phyloP scores from a whole-genome alignment of 768 basidiomycete genomes.

The Termitomyces sp. region DNA sequence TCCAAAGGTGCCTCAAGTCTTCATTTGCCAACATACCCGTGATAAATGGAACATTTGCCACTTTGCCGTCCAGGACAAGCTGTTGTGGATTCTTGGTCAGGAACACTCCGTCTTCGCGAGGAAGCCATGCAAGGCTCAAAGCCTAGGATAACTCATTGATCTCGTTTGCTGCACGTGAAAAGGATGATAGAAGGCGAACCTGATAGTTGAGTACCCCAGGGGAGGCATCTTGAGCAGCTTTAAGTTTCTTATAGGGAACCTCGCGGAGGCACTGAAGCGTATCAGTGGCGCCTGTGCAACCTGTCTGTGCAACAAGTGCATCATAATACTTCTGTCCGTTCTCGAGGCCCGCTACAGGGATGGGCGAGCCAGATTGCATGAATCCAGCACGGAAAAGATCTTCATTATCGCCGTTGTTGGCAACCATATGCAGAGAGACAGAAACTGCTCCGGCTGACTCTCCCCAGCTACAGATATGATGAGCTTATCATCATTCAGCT shows the following conservation, averaged over 20 bases:
- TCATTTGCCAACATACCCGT: constrained; percentile 27
- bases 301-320: constrained; percentile 35
- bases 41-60: constrained; percentile 48
- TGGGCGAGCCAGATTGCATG: constrained; percentile 48
- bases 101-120: constrained; percentile 50
- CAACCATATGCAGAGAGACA: constrained; percentile 46
- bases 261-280: constrained; percentile 42
- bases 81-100: constrained; percentile 38
- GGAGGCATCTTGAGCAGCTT: constrained; percentile 38
- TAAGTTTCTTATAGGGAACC: constrained; percentile 33
- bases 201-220: constrained; percentile 42
- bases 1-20: neutral
- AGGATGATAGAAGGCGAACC: constrained; percentile 19
- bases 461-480: constrained; percentile 36
- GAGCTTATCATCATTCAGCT: neutral
- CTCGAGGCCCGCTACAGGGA: constrained; percentile 42
- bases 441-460: constrained; percentile 57
- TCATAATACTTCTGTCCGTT: constrained; percentile 46
- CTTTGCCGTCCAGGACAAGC: constrained; percentile 37
- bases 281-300: constrained; percentile 35
- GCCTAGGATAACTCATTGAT: constrained; percentile 23
- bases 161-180: neutral
- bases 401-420: constrained; percentile 40
- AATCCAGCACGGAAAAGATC: constrained; percentile 48
- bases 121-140: constrained; percentile 40